Base-by-base conservation (phyloP, 345 rosid genomes). In the Lepidium aucheri region DNA sequence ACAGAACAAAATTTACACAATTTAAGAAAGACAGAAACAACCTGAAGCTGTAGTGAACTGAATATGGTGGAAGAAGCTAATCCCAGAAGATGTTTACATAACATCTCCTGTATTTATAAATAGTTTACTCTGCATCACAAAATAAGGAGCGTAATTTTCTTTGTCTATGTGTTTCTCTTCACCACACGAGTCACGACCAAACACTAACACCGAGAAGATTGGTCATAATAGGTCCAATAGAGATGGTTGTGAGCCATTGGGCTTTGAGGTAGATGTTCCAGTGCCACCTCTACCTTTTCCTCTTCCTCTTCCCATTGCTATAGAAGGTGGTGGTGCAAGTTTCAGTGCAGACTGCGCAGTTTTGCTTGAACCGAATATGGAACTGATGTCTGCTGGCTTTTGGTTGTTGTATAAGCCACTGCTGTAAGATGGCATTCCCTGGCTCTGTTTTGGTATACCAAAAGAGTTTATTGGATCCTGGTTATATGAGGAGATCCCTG, bases 271-370 rank as follows among this genome's bases (percentile, higher is more conserved):
- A 41, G 84, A 73, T 28, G 66, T 41, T 32, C 65, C 73, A 32
- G 44, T 45, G 20, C 70, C 63, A 1, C 85, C 83, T 59, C 82
- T 76, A 62, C 82, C 89, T 52, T 83, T 76, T 13, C 94, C 91
- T 72, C 95, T 79, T 51, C 98, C 97, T 76, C 91, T 79, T 49
- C 92, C 92, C 54, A 82, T 88, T 12, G 85, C 88, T 63, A 76
- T 51, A 44, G 76, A 80, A 14, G 99, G 99, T 6, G 99, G 99
- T 1, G 97, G 96, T 11, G 99, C 96, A 45, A 94, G 92, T 78
- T 78, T 88, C 26, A 82, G 80, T 26, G 99, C 88, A 2, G 82
- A 18, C 43, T 74, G 81, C 28, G 79, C 88, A 3, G 77, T 81
- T 75, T 77, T 86, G 79, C 76, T 81, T 41, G 90, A 79, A 79